These are phyloP conservation scores for Pseudocercospora musae DNA, from an alignment of 2,329 filamentous ascomycete genomes.

Conservation along the genomic window DNA sequence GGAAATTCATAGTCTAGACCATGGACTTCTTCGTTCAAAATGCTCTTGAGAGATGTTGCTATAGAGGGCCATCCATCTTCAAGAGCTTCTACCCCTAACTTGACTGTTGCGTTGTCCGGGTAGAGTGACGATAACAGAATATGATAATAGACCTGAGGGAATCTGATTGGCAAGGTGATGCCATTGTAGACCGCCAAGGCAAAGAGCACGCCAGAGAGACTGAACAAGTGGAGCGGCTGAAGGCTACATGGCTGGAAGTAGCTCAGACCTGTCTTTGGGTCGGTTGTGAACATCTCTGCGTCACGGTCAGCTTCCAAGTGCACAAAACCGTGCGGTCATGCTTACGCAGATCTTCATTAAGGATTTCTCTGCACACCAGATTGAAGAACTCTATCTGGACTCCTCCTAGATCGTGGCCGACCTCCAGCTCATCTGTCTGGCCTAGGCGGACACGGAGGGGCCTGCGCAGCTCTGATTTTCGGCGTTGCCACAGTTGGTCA, in stretches of 20 bases:
- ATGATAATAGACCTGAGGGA: constrained; percentile 79
- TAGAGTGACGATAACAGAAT: constrained; percentile 60
- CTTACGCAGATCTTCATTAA: constrained; percentile 71
- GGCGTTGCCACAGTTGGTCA: constrained; percentile 83
- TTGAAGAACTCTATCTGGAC: constrained; percentile 97
- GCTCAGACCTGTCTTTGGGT: constrained; percentile 70
- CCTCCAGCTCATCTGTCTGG: constrained; percentile 70
- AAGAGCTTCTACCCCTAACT: constrained; percentile 64
- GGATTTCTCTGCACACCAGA: constrained; percentile 72
- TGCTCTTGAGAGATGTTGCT: constrained; percentile 66
- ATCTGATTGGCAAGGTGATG: constrained; percentile 82
- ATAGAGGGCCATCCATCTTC: constrained; percentile 84
- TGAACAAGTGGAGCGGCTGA: constrained; percentile 84
- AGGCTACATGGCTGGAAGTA: constrained; percentile 85
- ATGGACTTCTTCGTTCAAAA: constrained; percentile 74
- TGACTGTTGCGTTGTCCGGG: not conserved
- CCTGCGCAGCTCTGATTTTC: constrained; percentile 75
- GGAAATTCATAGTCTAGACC: constrained; percentile 89
- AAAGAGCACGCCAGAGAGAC: constrained; percentile 82
- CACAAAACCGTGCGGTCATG: constrained; percentile 26
- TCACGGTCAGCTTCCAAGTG: not conserved
- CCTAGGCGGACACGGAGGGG: constrained; percentile 87
- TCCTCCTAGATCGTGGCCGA: constrained; percentile 89
- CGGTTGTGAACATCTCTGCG: constrained; percentile 71
- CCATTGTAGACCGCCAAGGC: constrained; percentile 92